phyloP scores from a whole-genome alignment of 805 yeast species.

The Kurtzmaniella cleridarum region DNA sequence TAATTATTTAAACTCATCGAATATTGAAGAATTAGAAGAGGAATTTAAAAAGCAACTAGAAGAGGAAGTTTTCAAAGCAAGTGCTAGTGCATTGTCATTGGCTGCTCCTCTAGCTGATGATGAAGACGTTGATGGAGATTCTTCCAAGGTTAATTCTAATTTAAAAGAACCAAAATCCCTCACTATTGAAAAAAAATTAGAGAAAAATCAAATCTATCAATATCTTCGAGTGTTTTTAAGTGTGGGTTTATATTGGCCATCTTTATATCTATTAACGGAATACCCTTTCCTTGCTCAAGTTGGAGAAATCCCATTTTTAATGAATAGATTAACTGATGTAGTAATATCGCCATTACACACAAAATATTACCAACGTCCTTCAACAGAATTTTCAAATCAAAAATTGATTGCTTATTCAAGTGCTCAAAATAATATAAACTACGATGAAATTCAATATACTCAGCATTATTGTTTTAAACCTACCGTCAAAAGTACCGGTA shows the following conservation, averaged over 20 bases:
- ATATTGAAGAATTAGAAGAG: slow-evolving; percentile 39
- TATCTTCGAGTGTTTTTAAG: slow-evolving; percentile 50
- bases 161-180: slow-evolving; percentile 4
- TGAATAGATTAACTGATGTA: slow-evolving; percentile 45
- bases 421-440: slow-evolving; percentile 20
- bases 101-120: slow-evolving; percentile 80
- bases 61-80: slow-evolving; percentile 53
- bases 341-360: slow-evolving; percentile 46
- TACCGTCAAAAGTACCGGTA: slow-evolving; percentile 14
- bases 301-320: slow-evolving; percentile 42
- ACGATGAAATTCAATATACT: slow-evolving; percentile 17
- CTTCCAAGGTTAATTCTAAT: background rate
- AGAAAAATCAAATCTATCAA: slow-evolving; percentile 16
- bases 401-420: slow-evolving; percentile 19
- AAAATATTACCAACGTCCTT: slow-evolving; percentile 14
- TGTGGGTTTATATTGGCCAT: slow-evolving; percentile 59
- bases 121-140: slow-evolving; percentile 40
- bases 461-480: slow-evolving; percentile 29
- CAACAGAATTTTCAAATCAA: slow-evolving; percentile 13
- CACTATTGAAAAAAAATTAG: slow-evolving; percentile 5
- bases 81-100: slow-evolving; percentile 75
- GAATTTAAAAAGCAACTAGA: slow-evolving; percentile 43
- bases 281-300: slow-evolving; percentile 58
- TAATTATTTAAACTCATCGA: slow-evolving; percentile 44
- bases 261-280: slow-evolving; percentile 51